Percentiles rank a stretch among this genome's conserved stretches.
Conservation (phyloP, 768 basidiomycete species). For the Rubroboletus satanas region DNA sequence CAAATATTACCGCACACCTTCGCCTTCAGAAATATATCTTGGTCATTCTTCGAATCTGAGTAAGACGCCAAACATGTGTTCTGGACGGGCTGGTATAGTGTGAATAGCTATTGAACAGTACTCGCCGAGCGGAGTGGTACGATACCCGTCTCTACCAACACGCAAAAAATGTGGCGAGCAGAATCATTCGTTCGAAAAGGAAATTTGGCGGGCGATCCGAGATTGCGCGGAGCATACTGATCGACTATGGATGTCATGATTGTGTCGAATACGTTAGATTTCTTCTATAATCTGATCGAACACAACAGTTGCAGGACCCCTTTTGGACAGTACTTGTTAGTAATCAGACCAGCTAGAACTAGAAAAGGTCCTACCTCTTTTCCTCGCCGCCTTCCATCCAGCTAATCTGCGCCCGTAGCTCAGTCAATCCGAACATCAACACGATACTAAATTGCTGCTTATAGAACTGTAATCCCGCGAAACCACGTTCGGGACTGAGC, state of each 20-base stretch:
- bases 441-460: constrained; percentile 37
- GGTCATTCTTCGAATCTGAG: not conserved
- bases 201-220: no score
- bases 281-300: constrained; percentile 32
- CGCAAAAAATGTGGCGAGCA: no score
- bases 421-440: constrained; percentile 41
- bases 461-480: constrained; percentile 28
- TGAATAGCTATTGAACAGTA: no score
- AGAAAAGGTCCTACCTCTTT: constrained; percentile 11
- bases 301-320: constrained; percentile 29
- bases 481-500: constrained; percentile 28
- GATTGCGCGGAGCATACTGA: no score
- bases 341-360: not conserved
- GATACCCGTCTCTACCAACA: no score
- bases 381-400: constrained; percentile 39
- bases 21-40: not conserved
- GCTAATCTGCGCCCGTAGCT: constrained; percentile 42
- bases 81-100: no score
- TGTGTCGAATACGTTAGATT: not conserved
- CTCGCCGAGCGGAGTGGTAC: no score
- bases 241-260: not conserved
- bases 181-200: no score
- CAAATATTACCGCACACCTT: not conserved
- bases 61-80: not conserved
- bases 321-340: constrained; percentile 7